Base-by-base conservation (phyloP, 257 asterid genomes). In the Cynanchum wilfordii region DNA sequence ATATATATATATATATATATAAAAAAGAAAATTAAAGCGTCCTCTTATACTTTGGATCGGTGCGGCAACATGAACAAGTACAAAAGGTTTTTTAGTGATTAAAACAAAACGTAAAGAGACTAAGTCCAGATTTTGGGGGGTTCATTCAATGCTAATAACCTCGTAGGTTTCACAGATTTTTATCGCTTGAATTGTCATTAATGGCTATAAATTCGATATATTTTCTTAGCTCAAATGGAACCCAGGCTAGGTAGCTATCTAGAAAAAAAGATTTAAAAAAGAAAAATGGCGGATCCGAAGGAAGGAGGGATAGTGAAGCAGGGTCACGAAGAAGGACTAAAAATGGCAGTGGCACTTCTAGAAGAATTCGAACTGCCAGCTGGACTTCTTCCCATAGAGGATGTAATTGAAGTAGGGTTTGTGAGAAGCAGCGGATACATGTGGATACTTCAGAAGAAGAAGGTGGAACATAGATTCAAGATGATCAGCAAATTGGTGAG, bases 361-460 rank as follows among this genome's bases (percentile, higher is more conserved):
- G 86, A 89, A 68, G 96, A 91, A 68, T 89, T 86, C 58, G 89
- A 79, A 76, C 89, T 86, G 16, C 96, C 97, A 29, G 2, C 58
- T 3, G 97, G 97, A 40, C 95, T 89, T 20, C 95, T 91, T 69
- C 92, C 91, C 3, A 59, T 91, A 69, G 92, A 80, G 0, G 88
- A 87, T 17, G 95, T 89, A 73, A 29, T 84, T 5, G 95, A 91
- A 73, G 95, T 87, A 0, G 97, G 95, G 3, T 86, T 89, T 42
- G 92, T 86, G 70, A 81, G 86, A 73, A 65, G 55, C 80, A 86
- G 84, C 0, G 91, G 96, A 0, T 89, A 91, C 85, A 86, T 86
- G 89, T 91, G 96, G 95, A 85, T 89, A 69, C 69, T 71, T 54
- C 96, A 89, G 73, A 80, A 72, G 74, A 89, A 89, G 59, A 89